These are phyloP conservation scores for Paecilomyces sp. DNA, from an alignment of 2,329 filamentous ascomycete species.

Conservation along the genomic window DNA sequence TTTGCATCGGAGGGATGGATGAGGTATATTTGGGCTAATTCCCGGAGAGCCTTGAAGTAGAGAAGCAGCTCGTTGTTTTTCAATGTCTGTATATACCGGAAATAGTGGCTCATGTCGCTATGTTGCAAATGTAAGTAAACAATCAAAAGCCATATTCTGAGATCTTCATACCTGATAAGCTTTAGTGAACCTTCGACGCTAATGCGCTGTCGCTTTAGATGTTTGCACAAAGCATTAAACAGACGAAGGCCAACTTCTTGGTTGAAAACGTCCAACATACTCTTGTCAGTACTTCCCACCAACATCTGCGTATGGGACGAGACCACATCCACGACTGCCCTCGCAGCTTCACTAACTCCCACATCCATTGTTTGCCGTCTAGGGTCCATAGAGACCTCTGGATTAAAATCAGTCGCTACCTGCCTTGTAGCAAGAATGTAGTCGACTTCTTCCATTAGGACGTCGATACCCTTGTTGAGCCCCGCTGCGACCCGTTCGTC, in stretches of 20 bases:
- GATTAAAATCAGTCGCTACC: slow-evolving; percentile 83
- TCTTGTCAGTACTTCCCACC: slow-evolving; percentile 91
- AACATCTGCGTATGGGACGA: slow-evolving; percentile 88
- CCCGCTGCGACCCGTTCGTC: slow-evolving; percentile 94
- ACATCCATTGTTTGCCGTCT: slow-evolving; percentile 28
- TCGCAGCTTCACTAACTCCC: slow-evolving; percentile 72
- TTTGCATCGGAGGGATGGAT: slow-evolving; percentile 83
- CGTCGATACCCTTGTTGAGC: slow-evolving; percentile 94
- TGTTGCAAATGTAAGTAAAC: slow-evolving; percentile 23
- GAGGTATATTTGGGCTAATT: slow-evolving; percentile 91
- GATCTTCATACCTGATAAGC: slow-evolving; percentile 59
- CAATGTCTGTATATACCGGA: slow-evolving; percentile 72
- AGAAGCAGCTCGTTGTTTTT: slow-evolving; percentile 75
- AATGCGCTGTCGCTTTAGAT: slow-evolving; percentile 91
- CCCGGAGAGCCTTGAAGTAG: slow-evolving; percentile 86
- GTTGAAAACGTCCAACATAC: slow-evolving; percentile 97
- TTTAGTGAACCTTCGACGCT: slow-evolving; percentile 83
- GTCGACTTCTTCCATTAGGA: slow-evolving; percentile 96
- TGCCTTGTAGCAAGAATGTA: slow-evolving; percentile 89
- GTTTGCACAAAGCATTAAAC: slow-evolving; percentile 89
- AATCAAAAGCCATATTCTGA: neutral
- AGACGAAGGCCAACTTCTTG: slow-evolving; percentile 91
- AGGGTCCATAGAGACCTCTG: slow-evolving; percentile 37
- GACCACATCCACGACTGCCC: slow-evolving; percentile 75
- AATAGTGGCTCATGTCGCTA: slow-evolving; percentile 89